Base-by-base conservation (phyloP, 2,329 filamentous ascomycete species). In the Tolypocladium ovalisporum region DNA sequence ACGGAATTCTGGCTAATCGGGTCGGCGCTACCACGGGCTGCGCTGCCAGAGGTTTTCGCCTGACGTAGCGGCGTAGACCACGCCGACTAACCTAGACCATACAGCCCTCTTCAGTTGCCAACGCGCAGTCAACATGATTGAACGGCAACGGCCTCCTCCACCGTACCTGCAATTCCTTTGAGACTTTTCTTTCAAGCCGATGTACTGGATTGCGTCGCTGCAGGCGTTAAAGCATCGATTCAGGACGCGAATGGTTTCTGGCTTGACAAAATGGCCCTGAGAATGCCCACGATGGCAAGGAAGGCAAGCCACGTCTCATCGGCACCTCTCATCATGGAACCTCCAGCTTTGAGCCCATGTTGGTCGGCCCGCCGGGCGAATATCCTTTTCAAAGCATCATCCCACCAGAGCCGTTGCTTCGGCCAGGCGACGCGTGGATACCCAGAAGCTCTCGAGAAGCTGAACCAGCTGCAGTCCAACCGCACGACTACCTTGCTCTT, bases 381-480 rank as follows among this genome's bases (percentile, higher is more conserved):
- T 35, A 10, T 22, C 6, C 19, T 22, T 10, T 22, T 2, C 29
- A 35, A 19, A 19, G 19, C 9, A 34, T 34, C 47, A 22, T 8
- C n/a, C 12, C 1, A 34, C 19, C 44, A n/a, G 12, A 24, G 55
- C 52, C 61, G 62, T 37, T 39, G 59, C 32, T 56, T 62, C 29
- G 57, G 52, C 56, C 64, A 58, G 52, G 58, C 59, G 49, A 56
- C 65, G 8, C 76, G 72, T 59, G 73, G 71, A 27, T 84, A 84
- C 63, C 71, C 86, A 73, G 83, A 85, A 63, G 91, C 91, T 40
- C 84, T 96, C 42, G 71, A 79, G 56, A 85, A 86, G 57, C 83
- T 96, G 63, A 87, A 90, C 63, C 83, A 83, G 54, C 79, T 96
- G 56, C 88, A 93, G 66, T 87, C 88, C 57, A 96, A 96, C 70